These are phyloP conservation scores for Urostyla sp. DNA, from an alignment of 73 alveolate species.

Conservation along the genomic window DNA sequence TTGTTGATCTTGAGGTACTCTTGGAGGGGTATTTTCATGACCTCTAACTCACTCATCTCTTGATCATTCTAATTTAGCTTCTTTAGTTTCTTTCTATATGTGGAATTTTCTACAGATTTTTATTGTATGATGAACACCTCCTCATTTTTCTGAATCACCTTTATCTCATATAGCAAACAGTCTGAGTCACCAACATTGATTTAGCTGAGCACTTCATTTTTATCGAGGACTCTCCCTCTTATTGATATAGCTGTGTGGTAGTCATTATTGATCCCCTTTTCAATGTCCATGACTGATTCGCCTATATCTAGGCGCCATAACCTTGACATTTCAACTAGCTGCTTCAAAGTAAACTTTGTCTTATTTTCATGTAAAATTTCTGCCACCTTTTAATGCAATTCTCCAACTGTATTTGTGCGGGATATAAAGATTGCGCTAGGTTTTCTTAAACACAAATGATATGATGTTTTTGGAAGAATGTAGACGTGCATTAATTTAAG, in stretches of 20 bases:
- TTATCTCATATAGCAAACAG: slow-evolving; percentile 29
- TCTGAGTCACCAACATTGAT: slow-evolving; percentile 33
- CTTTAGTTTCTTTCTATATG: background rate
- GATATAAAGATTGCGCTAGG: slow-evolving; percentile 2
- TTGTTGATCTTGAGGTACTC: background rate
- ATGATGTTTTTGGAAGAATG: slow-evolving; percentile 14
- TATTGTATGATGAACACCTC: too few species aligned
- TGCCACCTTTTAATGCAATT: slow-evolving; percentile 4
- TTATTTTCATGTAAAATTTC: slow-evolving; percentile 16
- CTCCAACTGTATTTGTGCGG: slow-evolving; percentile 18
- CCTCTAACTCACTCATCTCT: background rate
- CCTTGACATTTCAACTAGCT: slow-evolving; percentile 13
- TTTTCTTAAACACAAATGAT: slow-evolving; percentile 27
- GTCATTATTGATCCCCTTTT: slow-evolving; percentile 8
- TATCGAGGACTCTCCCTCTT: slow-evolving; percentile 2
- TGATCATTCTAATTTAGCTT: background rate
- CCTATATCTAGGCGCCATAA: slow-evolving; percentile 45
- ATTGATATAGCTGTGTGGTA: slow-evolving; percentile 2
- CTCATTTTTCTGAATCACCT: too few species aligned
- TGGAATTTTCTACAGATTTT: background rate
- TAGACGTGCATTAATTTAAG: background rate
- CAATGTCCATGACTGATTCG: slow-evolving; percentile 19
- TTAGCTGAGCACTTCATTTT: slow-evolving; percentile 5
- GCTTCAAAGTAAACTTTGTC: background rate
- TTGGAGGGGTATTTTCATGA: background rate